Evolutionary conservation across 768 basidiomycete species (phyloP).

Genomic region (Cystoderma amianthinum): DNA sequence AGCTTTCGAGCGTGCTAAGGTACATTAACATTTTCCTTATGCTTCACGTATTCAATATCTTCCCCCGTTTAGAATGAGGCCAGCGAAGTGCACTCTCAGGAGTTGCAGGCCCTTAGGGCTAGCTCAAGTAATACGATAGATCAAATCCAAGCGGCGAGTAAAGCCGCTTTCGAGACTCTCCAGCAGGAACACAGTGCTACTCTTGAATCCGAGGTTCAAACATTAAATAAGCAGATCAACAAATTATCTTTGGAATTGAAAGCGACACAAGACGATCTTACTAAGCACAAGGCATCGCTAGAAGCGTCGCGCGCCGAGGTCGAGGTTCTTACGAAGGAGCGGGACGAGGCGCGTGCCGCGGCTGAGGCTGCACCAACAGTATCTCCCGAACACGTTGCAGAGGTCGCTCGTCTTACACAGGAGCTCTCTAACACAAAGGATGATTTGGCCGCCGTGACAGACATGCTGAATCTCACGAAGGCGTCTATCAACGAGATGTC

Average conservation of each 20-base stretch:
- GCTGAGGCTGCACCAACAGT: constrained; percentile 29
- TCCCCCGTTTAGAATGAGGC: constrained; percentile 58
- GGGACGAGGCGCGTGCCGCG: constrained; percentile 52
- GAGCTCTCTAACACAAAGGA: constrained; percentile 62
- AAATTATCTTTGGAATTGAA: constrained; percentile 66
- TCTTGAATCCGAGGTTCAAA: constrained; percentile 49
- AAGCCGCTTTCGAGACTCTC: constrained; percentile 51
- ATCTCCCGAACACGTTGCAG: constrained; percentile 42
- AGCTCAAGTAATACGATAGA: constrained; percentile 61
- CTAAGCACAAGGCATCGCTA: constrained; percentile 61
- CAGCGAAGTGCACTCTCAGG: constrained; percentile 57
- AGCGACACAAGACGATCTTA: constrained; percentile 79
- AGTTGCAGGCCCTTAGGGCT: constrained; percentile 64
- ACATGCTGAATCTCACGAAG: constrained; percentile 63
- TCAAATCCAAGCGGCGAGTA: constrained; percentile 61
- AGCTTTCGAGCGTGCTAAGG: constrained; percentile 77
- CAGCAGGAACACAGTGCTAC: constrained; percentile 57
- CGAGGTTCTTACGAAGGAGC: constrained; percentile 50
- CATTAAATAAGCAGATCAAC: constrained; percentile 56
- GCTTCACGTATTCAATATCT: constrained; percentile 7
- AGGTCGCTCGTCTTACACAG: constrained; percentile 47
- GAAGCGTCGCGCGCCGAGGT: constrained; percentile 48
- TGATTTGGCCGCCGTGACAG: constrained; percentile 58
- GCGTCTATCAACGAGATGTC: constrained; percentile 66
- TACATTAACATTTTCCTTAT: constrained; percentile 16